Evolutionary conservation across 129 eudicot species (phyloP).

Genomic region (Mikania micrantha): DNA sequence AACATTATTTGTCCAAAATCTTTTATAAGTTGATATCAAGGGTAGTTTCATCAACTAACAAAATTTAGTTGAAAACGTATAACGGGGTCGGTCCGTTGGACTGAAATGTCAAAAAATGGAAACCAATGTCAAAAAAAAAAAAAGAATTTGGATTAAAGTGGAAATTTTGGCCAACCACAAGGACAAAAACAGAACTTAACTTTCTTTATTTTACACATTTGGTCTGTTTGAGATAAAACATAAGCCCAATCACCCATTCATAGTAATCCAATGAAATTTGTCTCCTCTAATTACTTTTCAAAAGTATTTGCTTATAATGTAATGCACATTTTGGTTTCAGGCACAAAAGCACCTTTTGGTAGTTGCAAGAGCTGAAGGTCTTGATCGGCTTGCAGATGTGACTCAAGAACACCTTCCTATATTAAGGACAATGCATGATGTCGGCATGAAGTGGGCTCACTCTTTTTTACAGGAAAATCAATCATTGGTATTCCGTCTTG

Average conservation of each 20-base stretch:
- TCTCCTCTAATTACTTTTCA: not conserved
- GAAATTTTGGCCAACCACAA: too few species aligned
- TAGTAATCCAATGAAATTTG: not conserved
- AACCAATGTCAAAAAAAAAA: too few species aligned
- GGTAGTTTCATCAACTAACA: too few species aligned
- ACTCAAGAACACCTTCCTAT: conserved; percentile 49
- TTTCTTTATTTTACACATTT: not conserved
- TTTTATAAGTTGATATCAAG: too few species aligned
- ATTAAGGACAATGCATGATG: conserved; percentile 58
- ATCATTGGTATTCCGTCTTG: conserved; percentile 72
- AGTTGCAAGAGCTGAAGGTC: conserved; percentile 64
- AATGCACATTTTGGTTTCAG: conserved; percentile 30
- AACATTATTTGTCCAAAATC: not conserved
- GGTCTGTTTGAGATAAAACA: not conserved
- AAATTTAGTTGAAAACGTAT: too few species aligned
- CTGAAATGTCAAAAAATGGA: too few species aligned
- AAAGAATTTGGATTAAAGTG: too few species aligned
- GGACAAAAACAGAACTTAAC: too few species aligned
- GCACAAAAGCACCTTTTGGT: conserved; percentile 73
- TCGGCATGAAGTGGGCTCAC: conserved; percentile 70
- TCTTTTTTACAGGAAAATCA: conserved; percentile 46
- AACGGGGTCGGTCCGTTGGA: too few species aligned
- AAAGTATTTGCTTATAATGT: not conserved
- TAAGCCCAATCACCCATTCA: not conserved
- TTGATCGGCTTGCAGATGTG: conserved; percentile 65